Evolutionary conservation across 2,329 filamentous ascomycete species (phyloP), one percentile per base, ranked within the genome.

Genomic region (Penicillium digitatum): DNA sequence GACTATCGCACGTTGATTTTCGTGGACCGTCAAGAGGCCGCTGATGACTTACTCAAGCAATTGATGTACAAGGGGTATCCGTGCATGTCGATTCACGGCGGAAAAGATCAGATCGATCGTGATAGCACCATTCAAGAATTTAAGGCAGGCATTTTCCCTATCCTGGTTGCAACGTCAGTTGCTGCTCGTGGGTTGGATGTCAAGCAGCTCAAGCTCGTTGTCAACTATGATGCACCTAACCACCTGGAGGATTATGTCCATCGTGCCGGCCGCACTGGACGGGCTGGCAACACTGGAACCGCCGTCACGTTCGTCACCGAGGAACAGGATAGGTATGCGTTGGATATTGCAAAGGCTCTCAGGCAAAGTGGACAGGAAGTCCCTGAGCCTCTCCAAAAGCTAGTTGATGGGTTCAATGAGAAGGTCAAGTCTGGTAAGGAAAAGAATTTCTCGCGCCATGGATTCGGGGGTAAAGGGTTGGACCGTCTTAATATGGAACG

Each of bases 181-280:
- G 94, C 94, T 37, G 94, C 94, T 48, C 89, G 94, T 72, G 94
- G 94, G 57, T 79, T 99, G 38, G 94, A 99, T 71, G 93, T 99
- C 42, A 96, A 96, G 75, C 90, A 95, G 71, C 81, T 99, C 32
- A 96, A 95, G 73, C 82, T 97, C 31, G 94, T 99, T 9, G 87
- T 99, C 75, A 97, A 97, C 74, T 96, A 90, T 70, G 92, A 96
- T 69, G 89, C 88, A 0, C 93, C 92, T 0, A 95, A 95, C 66
- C 92, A 97, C 75, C 75, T 96, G 58, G 94, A 99, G 74, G 94
- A 97, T 69, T 97, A 97, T 67, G 93, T 97, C 38, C 94, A 96
- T 72, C 87, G 94, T 60, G 90, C 89, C 52, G 94, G 94, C 45
- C 89, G 94, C 65, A 97, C 94, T 8, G 94, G 94, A 11, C 87